Base-by-base conservation (phyloP, 257 asterid genomes). In the Fraxinus quadrangulata region DNA sequence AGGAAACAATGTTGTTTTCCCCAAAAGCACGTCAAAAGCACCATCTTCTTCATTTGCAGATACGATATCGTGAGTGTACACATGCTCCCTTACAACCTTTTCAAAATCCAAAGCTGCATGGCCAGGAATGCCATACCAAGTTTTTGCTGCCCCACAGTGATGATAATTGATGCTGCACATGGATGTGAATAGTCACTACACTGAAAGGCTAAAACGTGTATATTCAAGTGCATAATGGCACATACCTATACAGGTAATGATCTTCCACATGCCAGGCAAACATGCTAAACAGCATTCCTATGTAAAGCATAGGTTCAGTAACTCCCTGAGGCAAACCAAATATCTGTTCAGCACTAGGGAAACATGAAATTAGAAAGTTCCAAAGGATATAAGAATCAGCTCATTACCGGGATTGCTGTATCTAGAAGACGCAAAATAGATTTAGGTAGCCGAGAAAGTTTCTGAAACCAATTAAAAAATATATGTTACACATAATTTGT, bases 181-280 rank as follows among this genome's bases (percentile, higher is more conserved):
- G 59, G 63, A 84, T 4, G 16, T 37, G 42, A 61, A 54, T 65
- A 67, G 80, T 68, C 67, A 72, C 76, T 1, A 70, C 34, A 69
- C 42, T 54, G 37, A 40, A 37, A 77, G 47, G 67, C 45, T 19
- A 70, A 70, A 49, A 19, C 28, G 13, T 23, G 61, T 21, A 23
- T 28, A n/a, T 59, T 71, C 21, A 79, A 26, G 66, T 36, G 61
- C 31, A 56, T 11, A 71, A 54, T 70, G 68, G 76, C 17, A 42
- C 75, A 72, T 75, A 93, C 99, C 98, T 95, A 77, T 95, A 93
- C 75, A 95, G 80, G 88, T 95, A 95, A 90, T 95, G 99, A 85
- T 95, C 99, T 86, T 95, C 99, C 77, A 93, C 99, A 70, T 95
- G 99, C 99, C 99, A 95, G 72, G 99, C 99, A 83, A 95, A 95